These are phyloP conservation scores for Solioccasus polychromus DNA, from an alignment of 768 basidiomycete genomes.

Conservation along the genomic window DNA sequence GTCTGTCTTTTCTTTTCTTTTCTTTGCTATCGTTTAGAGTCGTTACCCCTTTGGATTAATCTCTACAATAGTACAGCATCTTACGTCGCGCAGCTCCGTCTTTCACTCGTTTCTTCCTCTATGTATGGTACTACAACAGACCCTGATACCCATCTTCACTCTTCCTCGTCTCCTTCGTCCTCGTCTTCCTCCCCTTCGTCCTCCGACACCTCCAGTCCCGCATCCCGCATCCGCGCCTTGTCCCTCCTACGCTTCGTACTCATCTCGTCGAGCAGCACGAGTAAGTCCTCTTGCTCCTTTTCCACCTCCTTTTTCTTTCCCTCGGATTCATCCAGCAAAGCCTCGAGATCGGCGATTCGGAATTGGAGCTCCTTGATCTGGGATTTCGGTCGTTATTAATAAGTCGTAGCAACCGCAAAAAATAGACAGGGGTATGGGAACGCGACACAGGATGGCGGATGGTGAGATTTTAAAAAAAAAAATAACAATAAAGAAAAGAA, in stretches of 20 bases:
- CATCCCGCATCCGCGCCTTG: slow-evolving; percentile 70
- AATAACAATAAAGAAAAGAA: neutral
- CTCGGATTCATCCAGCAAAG: slow-evolving; percentile 50
- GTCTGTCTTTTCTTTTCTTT: neutral
- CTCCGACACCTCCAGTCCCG: slow-evolving; percentile 86
- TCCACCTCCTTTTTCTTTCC: slow-evolving; percentile 78
- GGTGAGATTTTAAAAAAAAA: no score
- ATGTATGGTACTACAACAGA: neutral
- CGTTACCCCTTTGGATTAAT: neutral
- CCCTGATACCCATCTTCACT: neutral
- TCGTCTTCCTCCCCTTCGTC: slow-evolving; percentile 82
- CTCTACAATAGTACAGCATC: neutral
- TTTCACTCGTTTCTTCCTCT: no score
- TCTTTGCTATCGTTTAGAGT: neutral
- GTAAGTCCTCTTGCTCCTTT: slow-evolving; percentile 94
- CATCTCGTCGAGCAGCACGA: slow-evolving; percentile 91
- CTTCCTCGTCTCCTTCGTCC: slow-evolving; percentile 41
- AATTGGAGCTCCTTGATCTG: slow-evolving; percentile 46
- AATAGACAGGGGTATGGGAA: no score
- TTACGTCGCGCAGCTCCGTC: no score
- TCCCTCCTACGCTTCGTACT: slow-evolving; percentile 81
- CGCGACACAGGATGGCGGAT: no score
- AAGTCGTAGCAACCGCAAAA: no score
- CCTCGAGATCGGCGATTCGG: slow-evolving; percentile 45
- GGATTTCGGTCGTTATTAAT: no score